phyloP scores from a whole-genome alignment of 2,329 filamentous ascomycete species.

The Ceratocystis albifundus region DNA sequence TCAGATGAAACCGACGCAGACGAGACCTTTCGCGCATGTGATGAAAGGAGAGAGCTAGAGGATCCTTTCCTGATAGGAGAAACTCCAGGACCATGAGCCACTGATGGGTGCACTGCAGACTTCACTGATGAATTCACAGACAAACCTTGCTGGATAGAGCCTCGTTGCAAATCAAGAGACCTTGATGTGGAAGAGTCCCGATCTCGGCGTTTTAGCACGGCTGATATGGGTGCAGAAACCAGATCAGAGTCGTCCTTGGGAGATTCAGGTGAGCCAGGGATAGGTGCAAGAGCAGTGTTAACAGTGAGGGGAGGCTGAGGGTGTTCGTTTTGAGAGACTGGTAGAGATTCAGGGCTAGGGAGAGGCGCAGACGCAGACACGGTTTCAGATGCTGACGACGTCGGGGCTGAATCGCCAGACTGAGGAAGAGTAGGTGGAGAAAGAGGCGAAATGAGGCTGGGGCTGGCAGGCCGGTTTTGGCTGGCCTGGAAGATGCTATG shows the following conservation, averaged over 20 bases:
- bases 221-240: neutral
- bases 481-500: neutral
- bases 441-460: neutral
- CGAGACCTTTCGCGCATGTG: neutral
- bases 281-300: slow-evolving; percentile 14
- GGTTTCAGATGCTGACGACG: neutral
- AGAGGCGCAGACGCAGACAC: neutral
- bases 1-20: slow-evolving; percentile 8
- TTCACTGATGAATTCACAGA: slow-evolving; percentile 1
- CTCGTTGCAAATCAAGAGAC: slow-evolving; percentile 13
- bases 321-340: neutral
- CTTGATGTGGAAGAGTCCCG: slow-evolving; percentile 5
- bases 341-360: neutral
- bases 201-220: slow-evolving; percentile 1
- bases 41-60: slow-evolving; percentile 8
- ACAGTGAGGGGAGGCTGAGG: neutral
- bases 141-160: slow-evolving; percentile 6
- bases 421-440: neutral
- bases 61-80: neutral
- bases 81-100: neutral
- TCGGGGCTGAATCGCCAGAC: neutral
- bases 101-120: neutral
- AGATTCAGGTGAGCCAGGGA: slow-evolving; percentile 22
- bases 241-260: neutral
- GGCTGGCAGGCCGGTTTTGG: neutral